These are phyloP conservation scores for Oryza meridionalis DNA, from an alignment of 176 grass and related monocot genomes.

Conservation along the genomic window DNA sequence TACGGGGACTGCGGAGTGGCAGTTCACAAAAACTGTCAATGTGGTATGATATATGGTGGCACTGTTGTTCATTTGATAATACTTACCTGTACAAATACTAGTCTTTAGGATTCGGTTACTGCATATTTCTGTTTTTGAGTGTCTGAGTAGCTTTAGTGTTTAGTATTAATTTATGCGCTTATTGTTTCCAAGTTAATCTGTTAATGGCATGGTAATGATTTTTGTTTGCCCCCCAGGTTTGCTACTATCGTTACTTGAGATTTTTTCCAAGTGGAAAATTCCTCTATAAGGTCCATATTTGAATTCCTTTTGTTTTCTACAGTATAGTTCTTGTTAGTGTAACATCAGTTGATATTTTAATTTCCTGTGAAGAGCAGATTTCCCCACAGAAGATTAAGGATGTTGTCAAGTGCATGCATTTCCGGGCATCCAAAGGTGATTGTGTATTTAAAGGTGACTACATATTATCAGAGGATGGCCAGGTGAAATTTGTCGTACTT, in stretches of 20 bases:
- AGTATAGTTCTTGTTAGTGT: background rate
- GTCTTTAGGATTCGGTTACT: background rate
- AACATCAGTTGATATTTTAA: slow-evolving; percentile 9
- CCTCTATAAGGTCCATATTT: slow-evolving; percentile 78
- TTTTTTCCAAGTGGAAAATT: slow-evolving; percentile 90
- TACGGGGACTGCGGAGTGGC: slow-evolving; percentile 89
- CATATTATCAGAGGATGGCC: slow-evolving; percentile 59
- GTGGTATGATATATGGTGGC: slow-evolving; percentile 66
- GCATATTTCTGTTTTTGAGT: background rate
- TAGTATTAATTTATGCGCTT: background rate
- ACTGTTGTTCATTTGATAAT: slow-evolving; percentile 26
- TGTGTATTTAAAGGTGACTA: slow-evolving; percentile 95
- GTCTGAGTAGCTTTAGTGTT: background rate
- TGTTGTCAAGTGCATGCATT: slow-evolving; percentile 93
- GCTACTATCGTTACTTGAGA: slow-evolving; percentile 92
- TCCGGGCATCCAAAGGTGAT: slow-evolving; percentile 78
- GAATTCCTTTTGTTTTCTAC: background rate
- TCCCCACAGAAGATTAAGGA: slow-evolving; percentile 90
- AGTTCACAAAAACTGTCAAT: slow-evolving; percentile 94
- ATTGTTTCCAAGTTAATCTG: background rate
- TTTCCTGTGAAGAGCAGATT: slow-evolving; percentile 56
- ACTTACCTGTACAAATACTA: slow-evolving; percentile 9
- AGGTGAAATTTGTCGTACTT: slow-evolving; percentile 47
- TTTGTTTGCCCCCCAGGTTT: slow-evolving; percentile 54
- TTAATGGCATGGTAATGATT: slow-evolving; percentile 1